Conservation (phyloP, 2,329 filamentous ascomycete species). For the Aspergillus awamori region DNA sequence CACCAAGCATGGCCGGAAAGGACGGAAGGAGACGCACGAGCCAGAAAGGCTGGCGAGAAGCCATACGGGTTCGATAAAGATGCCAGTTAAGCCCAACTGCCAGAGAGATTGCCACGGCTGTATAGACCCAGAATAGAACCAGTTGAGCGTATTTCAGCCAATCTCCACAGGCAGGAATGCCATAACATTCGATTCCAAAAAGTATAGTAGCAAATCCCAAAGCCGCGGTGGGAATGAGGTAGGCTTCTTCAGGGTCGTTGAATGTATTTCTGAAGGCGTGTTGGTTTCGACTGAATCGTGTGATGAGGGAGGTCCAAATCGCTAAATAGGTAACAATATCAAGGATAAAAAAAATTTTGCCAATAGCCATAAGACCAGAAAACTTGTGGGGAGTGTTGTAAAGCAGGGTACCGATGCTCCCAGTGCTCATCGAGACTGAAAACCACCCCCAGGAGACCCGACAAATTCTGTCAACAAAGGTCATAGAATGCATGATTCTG, state of each 20-base stretch:
- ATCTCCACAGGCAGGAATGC: not conserved
- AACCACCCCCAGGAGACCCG: slow-evolving; percentile 2
- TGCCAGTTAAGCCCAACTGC: not conserved
- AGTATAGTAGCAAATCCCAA: not conserved
- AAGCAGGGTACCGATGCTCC: not conserved
- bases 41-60: not conserved
- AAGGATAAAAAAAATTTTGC: not conserved
- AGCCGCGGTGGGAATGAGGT: not conserved
- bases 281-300: not conserved
- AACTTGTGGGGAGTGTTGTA: not conserved
- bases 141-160: not conserved
- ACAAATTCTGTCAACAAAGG: not conserved
- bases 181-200: not conserved
- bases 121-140: not conserved
- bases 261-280: not conserved
- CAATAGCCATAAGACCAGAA: not conserved
- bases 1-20: slow-evolving; percentile 1
- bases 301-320: not conserved
- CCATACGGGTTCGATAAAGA: not conserved
- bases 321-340: not conserved
- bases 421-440: not conserved
- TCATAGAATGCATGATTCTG: not conserved
- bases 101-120: not conserved
- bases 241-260: not conserved
- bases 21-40: not conserved